Base-by-base conservation (phyloP, 140 eudicot species). In the Oenanthe javanica region DNA sequence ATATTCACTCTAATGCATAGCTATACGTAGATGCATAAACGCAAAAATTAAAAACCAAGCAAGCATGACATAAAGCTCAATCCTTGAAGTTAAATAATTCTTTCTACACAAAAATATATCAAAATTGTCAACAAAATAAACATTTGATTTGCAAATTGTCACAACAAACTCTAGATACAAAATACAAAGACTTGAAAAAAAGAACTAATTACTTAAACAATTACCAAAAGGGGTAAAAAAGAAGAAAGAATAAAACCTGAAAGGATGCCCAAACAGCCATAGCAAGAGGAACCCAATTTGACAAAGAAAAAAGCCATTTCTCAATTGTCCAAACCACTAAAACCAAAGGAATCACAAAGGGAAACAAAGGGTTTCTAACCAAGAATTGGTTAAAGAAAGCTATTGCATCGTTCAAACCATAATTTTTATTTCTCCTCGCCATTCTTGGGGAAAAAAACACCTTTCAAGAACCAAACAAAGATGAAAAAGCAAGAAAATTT, bases 281-380 rank as follows among this genome's bases (percentile, higher is more conserved):
- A 82, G 79, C 93, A 88, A 94, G 97, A 82, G 92, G 93, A 83
- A 91, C 92, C 99, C 99, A 94, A 83, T 88, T 89, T 52, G 99
- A 90, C 15, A 94, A 81, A 77, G 90, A 84, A 80, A 94, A 92
- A 82, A 94, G 82, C 99, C 99, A 94, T 78, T 87, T 94, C 88
- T 92, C 99, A 82, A 95, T 80, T 49, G 81, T 86, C 98, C 98
- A 94, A 43, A 84, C 61, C 80, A 88, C 79, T 76, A 89, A 78
- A 52, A 90, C 45, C 75, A 92, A 57, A 85, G 99, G 97, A 48
- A 92, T 77, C 59, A 88, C 81, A 46, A 89, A 13, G 21, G 92
- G 90, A 54, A 86, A 79, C 61, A 87, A 69, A 77, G 96, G 97
- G 73, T 87, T 93, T 10, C 88, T 91, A 55, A 82, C 89, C 63